These are phyloP conservation scores for Candida hungchunana DNA, from an alignment of 805 yeast genomes.

Conservation along the genomic window DNA sequence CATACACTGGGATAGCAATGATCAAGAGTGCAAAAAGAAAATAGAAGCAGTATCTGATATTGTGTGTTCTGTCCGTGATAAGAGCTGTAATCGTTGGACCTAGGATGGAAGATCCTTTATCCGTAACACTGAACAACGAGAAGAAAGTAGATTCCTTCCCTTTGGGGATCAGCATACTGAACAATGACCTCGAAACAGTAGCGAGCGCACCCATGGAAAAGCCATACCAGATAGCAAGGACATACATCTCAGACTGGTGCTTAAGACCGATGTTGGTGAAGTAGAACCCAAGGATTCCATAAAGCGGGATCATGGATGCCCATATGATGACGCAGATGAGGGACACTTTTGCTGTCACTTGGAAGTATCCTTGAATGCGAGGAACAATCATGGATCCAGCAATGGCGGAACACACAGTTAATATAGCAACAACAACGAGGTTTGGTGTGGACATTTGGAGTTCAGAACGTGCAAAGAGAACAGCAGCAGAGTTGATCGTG, in stretches of 20 bases:
- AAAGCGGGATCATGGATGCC: slow-evolving; percentile 64
- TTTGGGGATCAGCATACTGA: slow-evolving; percentile 62
- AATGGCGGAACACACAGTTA: slow-evolving; percentile 66
- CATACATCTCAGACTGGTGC: slow-evolving; percentile 62
- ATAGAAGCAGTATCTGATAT: slow-evolving; percentile 69
- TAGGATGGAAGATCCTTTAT: slow-evolving; percentile 70
- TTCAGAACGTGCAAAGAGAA: slow-evolving; percentile 69
- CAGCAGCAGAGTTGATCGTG: slow-evolving; percentile 76
- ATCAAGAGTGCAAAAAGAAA: slow-evolving; percentile 51
- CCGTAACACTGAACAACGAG: slow-evolving; percentile 72
- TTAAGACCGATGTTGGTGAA: slow-evolving; percentile 52
- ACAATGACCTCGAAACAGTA: slow-evolving; percentile 64
- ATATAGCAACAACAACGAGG: slow-evolving; percentile 58
- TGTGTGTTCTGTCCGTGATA: slow-evolving; percentile 68
- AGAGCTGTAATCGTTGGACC: slow-evolving; percentile 75
- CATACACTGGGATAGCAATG: slow-evolving; percentile 54
- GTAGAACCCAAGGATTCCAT: slow-evolving; percentile 66
- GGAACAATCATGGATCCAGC: slow-evolving; percentile 61
- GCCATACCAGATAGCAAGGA: slow-evolving; percentile 73
- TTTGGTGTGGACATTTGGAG: slow-evolving; percentile 64
- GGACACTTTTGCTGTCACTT: slow-evolving; percentile 42
- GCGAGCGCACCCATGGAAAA: slow-evolving; percentile 68
- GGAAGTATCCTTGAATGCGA: slow-evolving; percentile 32
- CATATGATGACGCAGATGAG: slow-evolving; percentile 52
- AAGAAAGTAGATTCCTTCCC: slow-evolving; percentile 76